A percentile compares a stretch with the other conserved stretches of the same genome.
These are phyloP conservation scores for Clavispora phyllophila DNA, from an alignment of 805 yeast genomes.

Conservation along the genomic window DNA sequence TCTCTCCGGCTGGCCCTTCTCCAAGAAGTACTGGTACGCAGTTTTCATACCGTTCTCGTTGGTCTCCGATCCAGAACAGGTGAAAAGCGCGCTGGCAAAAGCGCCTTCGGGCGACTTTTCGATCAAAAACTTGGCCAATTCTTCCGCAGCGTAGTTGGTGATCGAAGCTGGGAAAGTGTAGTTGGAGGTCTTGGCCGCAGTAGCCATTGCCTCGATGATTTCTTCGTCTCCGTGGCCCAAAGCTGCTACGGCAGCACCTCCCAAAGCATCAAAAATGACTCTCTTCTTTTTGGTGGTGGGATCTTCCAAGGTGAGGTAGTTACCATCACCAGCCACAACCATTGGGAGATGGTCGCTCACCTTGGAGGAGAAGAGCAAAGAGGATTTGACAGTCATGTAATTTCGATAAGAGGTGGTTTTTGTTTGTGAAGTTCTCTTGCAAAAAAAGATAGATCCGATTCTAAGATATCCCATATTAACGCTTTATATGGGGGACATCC, in stretches of 20 bases:
- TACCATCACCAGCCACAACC: conserved; percentile 15
- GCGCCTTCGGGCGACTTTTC: conserved; percentile 13
- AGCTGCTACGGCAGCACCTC: conserved; percentile 14
- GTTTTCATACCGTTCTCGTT: conserved; percentile 17
- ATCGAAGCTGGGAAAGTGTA: conserved; percentile 12
- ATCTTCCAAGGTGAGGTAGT: conserved; percentile 11
- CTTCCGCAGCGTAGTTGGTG: conserved; percentile 13
- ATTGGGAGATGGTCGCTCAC: conserved; percentile 12
- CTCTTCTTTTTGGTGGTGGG: conserved; percentile 7
- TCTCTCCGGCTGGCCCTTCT: conserved; percentile 13
- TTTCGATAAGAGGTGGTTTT: background rate
- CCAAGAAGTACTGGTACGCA: conserved; percentile 12
- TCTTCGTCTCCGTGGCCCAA: conserved; percentile 16
- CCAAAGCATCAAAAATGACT: conserved; percentile 13
- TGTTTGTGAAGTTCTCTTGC: background rate
- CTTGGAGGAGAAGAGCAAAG: conserved; percentile 11
- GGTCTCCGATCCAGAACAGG: conserved; percentile 15
- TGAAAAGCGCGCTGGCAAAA: conserved; percentile 13
- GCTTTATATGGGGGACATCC: background rate
- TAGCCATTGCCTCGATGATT: conserved; percentile 9
- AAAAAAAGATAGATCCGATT: too few species aligned
- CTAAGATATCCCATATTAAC: too few species aligned
- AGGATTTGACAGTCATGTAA: conserved; percentile 10
- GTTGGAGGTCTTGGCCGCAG: conserved; percentile 10
- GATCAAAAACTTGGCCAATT: conserved; percentile 11